Conservation (phyloP, 257 asterid species). For the Scutellaria baicalensis region DNA sequence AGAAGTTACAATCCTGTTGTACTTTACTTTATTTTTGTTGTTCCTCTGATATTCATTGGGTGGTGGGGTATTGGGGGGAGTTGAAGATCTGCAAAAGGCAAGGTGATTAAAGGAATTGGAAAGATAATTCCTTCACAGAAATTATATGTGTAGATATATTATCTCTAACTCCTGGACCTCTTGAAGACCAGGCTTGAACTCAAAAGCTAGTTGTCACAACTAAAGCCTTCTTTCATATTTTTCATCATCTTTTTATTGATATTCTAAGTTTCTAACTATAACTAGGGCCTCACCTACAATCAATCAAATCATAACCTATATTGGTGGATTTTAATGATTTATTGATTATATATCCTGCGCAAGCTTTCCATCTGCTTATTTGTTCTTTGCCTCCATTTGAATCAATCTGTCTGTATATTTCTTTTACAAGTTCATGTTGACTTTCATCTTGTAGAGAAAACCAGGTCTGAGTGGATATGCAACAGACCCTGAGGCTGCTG, state of each 20-base stretch:
- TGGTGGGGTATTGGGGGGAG: not conserved
- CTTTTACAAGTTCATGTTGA: conserved; percentile 10
- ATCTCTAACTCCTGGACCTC: not conserved
- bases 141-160: not conserved
- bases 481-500: conserved; percentile 58
- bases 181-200: not conserved
- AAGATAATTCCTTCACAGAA: not conserved
- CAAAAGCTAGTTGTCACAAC: not conserved
- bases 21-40: not conserved
- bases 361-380: not conserved
- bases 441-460: conserved; percentile 38
- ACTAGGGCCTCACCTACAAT: not conserved
- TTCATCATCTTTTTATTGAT: not conserved
- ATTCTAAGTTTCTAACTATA: not conserved
- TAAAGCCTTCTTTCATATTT: not conserved
- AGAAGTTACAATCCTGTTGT: not conserved
- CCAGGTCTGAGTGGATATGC: conserved; percentile 75
- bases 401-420: not conserved
- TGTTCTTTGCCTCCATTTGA: not conserved
- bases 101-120: not conserved
- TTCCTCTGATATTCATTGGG: not conserved
- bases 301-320: conserved; percentile 1
- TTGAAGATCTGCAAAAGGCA: not conserved
- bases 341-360: not conserved
- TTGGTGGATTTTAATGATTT: not conserved